phyloP scores from a whole-genome alignment of 495 filamentous ascomycete genomes.

The Talaromyces adpressus region DNA sequence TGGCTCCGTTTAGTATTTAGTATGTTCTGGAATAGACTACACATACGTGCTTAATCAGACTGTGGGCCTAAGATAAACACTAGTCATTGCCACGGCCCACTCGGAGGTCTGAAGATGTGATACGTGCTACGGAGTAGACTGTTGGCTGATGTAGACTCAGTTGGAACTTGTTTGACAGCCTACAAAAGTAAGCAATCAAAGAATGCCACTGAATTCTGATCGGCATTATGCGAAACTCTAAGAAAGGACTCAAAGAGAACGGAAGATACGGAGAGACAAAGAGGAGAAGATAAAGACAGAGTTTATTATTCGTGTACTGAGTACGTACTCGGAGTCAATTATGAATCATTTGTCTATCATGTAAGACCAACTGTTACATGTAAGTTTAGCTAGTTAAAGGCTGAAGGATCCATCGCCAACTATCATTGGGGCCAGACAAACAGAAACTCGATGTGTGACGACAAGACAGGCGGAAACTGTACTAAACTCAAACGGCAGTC shows the following conservation, averaged over 20 bases:
- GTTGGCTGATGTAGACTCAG: background rate
- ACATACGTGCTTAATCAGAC: background rate
- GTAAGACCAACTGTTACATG: background rate
- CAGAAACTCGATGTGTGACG: background rate
- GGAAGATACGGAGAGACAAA: background rate
- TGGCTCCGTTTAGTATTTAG: background rate
- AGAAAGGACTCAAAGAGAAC: background rate
- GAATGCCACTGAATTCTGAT: background rate
- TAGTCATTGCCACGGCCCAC: background rate
- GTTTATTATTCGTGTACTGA: too few species aligned
- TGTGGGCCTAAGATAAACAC: background rate
- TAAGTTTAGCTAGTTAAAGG: background rate
- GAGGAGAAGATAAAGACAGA: background rate
- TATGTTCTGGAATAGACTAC: slow-evolving; percentile 2
- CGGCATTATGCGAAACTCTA: background rate
- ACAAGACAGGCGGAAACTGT: background rate
- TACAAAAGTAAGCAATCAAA: background rate
- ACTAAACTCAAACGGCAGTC: background rate
- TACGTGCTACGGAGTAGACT: background rate
- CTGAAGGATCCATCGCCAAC: background rate
- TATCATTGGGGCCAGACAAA: background rate
- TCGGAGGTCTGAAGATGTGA: background rate
- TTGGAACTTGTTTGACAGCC: too few species aligned
- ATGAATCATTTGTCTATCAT: too few species aligned
- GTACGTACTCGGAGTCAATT: too few species aligned